These are phyloP conservation scores for Polygonum maritimum DNA, from an alignment of 148 eudicot species.

Conservation along the genomic window DNA sequence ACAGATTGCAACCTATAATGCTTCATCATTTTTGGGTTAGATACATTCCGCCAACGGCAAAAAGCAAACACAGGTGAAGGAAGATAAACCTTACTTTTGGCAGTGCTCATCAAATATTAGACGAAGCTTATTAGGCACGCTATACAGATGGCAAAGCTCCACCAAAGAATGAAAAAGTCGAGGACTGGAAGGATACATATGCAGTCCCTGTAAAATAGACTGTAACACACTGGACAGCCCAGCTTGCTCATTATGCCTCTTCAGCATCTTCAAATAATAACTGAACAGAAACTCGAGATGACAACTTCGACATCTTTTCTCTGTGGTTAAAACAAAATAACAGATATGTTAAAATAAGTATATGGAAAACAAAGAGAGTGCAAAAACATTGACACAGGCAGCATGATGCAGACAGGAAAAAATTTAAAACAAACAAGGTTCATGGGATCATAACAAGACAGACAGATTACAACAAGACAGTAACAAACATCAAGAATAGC, in stretches of 20 bases:
- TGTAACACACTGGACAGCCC: conserved; percentile 48
- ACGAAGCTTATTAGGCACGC: conserved; percentile 67
- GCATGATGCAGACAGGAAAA: background rate
- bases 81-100: conserved; percentile 45
- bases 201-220: conserved; percentile 58
- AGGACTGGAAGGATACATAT: conserved; percentile 61
- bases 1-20: background rate
- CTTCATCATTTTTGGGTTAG: background rate
- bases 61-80: background rate
- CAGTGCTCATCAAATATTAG: conserved; percentile 59
- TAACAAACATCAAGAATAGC: background rate
- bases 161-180: conserved; percentile 51
- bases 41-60: background rate
- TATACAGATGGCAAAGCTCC: conserved; percentile 49
- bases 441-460: background rate
- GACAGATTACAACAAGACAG: background rate
- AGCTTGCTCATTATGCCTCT: conserved; percentile 45
- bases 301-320: conserved; percentile 55
- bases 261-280: conserved; percentile 57
- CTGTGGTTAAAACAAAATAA: conserved; percentile 28
- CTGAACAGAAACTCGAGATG: conserved; percentile 63
- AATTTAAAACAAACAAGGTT: background rate
- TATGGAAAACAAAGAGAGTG: background rate
- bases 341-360: background rate
- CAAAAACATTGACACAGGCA: background rate